phyloP scores from a whole-genome alignment of 805 yeast species.

The Ogataea pignaliae region DNA sequence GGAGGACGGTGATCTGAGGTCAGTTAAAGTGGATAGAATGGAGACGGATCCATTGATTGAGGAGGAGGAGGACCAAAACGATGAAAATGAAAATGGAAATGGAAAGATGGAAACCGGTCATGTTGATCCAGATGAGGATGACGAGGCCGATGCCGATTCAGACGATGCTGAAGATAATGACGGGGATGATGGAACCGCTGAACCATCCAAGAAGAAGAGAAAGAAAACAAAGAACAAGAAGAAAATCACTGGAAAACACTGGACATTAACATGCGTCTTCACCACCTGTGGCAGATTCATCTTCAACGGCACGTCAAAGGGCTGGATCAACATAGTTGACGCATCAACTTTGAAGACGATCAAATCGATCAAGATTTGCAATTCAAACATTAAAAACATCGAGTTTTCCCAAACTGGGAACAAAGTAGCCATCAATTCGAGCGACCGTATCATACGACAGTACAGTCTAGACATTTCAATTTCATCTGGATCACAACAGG shows the following conservation, averaged over 20 bases:
- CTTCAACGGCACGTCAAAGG: slow-evolving; percentile 76
- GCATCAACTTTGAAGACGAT: slow-evolving; percentile 31
- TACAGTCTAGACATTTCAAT: slow-evolving; percentile 27
- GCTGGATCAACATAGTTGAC: slow-evolving; percentile 56
- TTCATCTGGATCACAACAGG: too few relatives aligned
- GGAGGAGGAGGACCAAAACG: slow-evolving; percentile 12
- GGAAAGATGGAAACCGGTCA: slow-evolving; percentile 9
- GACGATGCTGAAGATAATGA: slow-evolving; percentile 17
- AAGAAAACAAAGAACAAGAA: slow-evolving; percentile 15
- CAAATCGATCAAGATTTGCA: slow-evolving; percentile 47
- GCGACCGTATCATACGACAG: slow-evolving; percentile 73
- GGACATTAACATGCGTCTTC: slow-evolving; percentile 48
- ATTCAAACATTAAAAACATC: slow-evolving; percentile 67
- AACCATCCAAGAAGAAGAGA: slow-evolving; percentile 1
- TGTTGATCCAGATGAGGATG: too few relatives aligned
- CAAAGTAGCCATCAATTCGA: slow-evolving; percentile 67
- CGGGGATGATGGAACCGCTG: slow-evolving; percentile 11
- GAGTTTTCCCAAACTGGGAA: slow-evolving; percentile 54
- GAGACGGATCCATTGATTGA: slow-evolving; percentile 17
- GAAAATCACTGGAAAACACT: slow-evolving; percentile 28
- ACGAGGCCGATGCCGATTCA: too few relatives aligned
- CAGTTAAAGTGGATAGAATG: slow-evolving; percentile 6
- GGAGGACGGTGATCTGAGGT: slow-evolving; percentile 28
- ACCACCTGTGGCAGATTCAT: slow-evolving; percentile 52
- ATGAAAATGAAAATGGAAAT: slow-evolving; percentile 17